A percentile compares a stretch with the other conserved stretches of the same genome.
Evolutionary conservation across 805 yeast genomes (phyloP).

Genomic region (Sporopachydermia lactativora): DNA sequence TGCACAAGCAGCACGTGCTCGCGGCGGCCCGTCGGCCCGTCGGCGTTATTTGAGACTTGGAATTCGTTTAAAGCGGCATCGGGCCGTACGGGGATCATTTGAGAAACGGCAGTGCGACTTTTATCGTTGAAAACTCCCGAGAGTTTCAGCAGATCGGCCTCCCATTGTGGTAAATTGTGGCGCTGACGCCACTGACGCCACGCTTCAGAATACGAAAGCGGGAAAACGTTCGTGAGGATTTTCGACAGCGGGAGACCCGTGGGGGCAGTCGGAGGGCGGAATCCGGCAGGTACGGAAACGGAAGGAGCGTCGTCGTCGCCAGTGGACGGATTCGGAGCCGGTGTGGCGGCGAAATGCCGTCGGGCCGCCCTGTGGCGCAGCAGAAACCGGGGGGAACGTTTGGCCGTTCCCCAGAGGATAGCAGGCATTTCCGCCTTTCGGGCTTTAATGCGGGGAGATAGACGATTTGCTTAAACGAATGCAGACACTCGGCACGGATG

Average conservation of each 20-base stretch:
- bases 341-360: no score
- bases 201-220: not conserved
- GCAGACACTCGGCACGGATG: no score
- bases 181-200: not conserved
- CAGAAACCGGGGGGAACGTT: no score
- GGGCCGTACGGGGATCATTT: not conserved
- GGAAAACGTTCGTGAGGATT: slow-evolving; percentile 15
- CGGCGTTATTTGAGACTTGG: not conserved
- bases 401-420: no score
- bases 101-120: not conserved
- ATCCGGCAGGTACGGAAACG: not conserved
- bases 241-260: slow-evolving; percentile 19
- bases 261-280: slow-evolving; percentile 20
- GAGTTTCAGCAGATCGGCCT: not conserved
- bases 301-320: not conserved
- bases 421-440: no score
- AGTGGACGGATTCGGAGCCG: no score
- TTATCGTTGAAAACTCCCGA: not conserved
- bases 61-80: slow-evolving; percentile 2
- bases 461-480: no score
- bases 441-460: no score
- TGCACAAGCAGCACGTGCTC: slow-evolving; percentile 2
- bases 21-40: not conserved
- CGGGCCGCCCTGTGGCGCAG: no score
- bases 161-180: not conserved